These are phyloP conservation scores for Raphanus raphanistrum DNA, from an alignment of 345 rosid genomes.

Conservation along the genomic window DNA sequence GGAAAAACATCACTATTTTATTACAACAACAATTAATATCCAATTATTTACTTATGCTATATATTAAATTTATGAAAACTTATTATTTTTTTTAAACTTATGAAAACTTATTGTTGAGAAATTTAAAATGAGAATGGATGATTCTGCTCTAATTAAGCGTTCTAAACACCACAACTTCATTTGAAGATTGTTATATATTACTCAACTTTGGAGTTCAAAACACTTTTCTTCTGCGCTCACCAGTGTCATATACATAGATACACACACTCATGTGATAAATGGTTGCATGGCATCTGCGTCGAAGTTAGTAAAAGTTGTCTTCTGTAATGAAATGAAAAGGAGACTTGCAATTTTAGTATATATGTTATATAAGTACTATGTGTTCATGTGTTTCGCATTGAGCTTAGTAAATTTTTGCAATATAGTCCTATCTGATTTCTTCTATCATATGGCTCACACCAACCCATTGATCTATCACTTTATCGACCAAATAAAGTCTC, in stretches of 20 bases:
- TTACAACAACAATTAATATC: too few species aligned
- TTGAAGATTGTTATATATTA: neutral
- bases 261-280: neutral
- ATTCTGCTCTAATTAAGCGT: too few species aligned
- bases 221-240: neutral
- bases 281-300: neutral
- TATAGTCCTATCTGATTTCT: neutral
- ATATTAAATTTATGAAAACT: too few species aligned
- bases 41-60: too few species aligned
- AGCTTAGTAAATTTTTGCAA: neutral
- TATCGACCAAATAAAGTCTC: conserved; percentile 26
- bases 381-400: neutral
- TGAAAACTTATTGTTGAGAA: neutral
- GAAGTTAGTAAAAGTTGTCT: neutral
- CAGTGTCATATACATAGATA: neutral
- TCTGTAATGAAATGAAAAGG: neutral
- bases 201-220: neutral
- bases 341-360: neutral
- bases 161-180: neutral
- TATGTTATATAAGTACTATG: neutral
- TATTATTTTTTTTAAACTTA: too few species aligned
- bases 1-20: too few species aligned
- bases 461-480: conserved; percentile 33
- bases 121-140: too few species aligned
- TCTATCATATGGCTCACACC: conserved; percentile 22